Conservation (phyloP, 768 basidiomycete genomes). For the Hericium rajendrae region DNA sequence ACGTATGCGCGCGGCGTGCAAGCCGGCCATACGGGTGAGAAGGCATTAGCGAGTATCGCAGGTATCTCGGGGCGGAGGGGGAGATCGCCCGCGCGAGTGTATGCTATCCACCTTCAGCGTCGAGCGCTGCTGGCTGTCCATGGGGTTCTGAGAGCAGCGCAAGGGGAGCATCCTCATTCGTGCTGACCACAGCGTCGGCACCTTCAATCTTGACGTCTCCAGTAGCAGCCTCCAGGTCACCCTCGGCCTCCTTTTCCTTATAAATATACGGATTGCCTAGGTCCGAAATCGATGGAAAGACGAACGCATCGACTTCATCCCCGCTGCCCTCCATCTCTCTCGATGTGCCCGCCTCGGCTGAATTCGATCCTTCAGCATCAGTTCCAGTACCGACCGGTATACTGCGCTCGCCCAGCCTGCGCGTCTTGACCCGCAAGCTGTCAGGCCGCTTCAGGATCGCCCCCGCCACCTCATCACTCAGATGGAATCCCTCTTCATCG, state of each 20-base stretch:
- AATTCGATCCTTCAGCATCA: neutral
- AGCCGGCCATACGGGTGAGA: too few species aligned
- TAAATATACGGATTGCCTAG: neutral
- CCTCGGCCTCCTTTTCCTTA: neutral
- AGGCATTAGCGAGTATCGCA: too few species aligned
- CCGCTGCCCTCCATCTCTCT: neutral
- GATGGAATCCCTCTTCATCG: neutral
- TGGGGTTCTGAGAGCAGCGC: too few species aligned
- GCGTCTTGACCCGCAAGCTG: constrained; percentile 1
- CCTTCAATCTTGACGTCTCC: neutral
- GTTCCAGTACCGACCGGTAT: neutral
- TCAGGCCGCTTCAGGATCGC: constrained; percentile 5
- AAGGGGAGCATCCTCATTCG: too few species aligned
- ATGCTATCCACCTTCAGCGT: too few species aligned
- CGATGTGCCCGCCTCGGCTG: neutral
- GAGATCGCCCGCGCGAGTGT: too few species aligned
- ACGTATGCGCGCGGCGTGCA: too few species aligned
- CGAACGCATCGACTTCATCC: neutral
- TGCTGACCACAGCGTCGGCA: neutral
- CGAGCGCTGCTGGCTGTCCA: too few species aligned
- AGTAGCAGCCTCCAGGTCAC: neutral
- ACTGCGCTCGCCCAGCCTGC: neutral
- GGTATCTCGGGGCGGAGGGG: too few species aligned
- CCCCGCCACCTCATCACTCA: constrained; percentile 5
- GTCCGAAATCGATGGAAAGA: neutral